Conservation (phyloP, 768 basidiomycete species). For the Phlebiopsis flavidoalba region DNA sequence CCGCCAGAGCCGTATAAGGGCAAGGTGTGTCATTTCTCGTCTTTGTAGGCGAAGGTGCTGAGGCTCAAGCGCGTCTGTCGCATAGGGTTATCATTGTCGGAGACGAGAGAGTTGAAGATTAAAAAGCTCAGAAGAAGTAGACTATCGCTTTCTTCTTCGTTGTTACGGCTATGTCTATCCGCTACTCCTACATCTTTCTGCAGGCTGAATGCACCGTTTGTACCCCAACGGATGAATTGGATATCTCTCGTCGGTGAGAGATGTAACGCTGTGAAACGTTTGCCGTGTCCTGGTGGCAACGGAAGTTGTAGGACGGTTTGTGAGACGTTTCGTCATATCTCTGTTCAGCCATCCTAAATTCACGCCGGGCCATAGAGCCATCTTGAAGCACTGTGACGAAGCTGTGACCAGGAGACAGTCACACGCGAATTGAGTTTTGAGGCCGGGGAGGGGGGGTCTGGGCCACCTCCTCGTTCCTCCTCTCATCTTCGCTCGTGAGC, state of each 20-base stretch:
- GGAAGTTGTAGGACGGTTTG: neutral
- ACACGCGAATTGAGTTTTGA: too few relatives aligned
- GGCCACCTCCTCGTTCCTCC: too few relatives aligned
- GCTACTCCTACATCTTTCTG: neutral
- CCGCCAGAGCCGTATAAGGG: conserved; percentile 97
- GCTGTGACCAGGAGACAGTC: too few relatives aligned
- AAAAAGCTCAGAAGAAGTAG: conserved; percentile 97
- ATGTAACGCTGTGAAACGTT: neutral
- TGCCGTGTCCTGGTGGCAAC: neutral
- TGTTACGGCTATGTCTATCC: neutral
- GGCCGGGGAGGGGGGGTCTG: too few relatives aligned
- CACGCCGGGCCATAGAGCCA: too few relatives aligned
- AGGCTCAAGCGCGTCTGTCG: conserved; percentile 8
- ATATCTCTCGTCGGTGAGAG: neutral
- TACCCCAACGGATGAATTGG: neutral
- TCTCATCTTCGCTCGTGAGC: too few relatives aligned
- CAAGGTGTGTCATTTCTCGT: conserved; percentile 59
- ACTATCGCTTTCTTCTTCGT: neutral
- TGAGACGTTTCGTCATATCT: neutral
- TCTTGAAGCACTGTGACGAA: too few relatives aligned
- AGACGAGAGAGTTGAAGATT: conserved; percentile 85
- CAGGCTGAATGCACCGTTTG: neutral
- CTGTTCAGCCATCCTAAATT: neutral
- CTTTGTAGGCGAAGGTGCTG: neutral
- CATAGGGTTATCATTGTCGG: conserved; percentile 90